Conservation (phyloP, 2,329 filamentous ascomycete species). For the Ceratocystis diversiconidia region DNA sequence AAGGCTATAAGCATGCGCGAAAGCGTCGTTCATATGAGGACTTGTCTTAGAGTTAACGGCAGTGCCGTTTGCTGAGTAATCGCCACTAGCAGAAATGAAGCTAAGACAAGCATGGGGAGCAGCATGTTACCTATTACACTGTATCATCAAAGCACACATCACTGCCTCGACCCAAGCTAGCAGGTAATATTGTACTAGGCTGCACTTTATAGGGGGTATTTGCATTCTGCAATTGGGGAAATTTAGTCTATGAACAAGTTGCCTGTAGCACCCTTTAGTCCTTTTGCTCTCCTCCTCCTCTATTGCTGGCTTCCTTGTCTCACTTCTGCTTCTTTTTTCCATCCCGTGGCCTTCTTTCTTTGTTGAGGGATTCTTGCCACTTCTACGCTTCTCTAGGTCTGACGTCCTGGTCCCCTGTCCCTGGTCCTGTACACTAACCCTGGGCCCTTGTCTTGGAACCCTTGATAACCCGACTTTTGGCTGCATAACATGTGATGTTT, state of each 20-base stretch:
- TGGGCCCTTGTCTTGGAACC: background rate
- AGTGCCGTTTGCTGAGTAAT: background rate
- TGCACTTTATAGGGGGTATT: background rate
- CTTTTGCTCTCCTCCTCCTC: background rate
- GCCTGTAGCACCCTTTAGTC: background rate
- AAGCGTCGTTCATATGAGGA: background rate
- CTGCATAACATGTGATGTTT: constrained; percentile 2
- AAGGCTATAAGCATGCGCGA: background rate
- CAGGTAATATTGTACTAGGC: background rate
- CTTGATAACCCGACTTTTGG: background rate
- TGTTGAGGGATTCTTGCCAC: background rate
- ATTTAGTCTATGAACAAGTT: too few species aligned
- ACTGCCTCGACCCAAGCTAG: background rate
- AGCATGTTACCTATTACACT: background rate
- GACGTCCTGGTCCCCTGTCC: background rate
- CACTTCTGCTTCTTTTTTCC: background rate
- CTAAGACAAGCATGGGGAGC: background rate
- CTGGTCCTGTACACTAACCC: background rate
- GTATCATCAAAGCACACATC: background rate
- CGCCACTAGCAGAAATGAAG: background rate
- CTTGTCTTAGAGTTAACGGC: background rate
- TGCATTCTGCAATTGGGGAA: background rate
- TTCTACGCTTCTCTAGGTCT: background rate
- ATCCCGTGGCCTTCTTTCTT: background rate
- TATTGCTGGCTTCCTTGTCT: background rate